Evolutionary conservation across 768 basidiomycete genomes (phyloP), one percentile per base, ranked within the genome.

Genomic region (Lentinula lateritia): DNA sequence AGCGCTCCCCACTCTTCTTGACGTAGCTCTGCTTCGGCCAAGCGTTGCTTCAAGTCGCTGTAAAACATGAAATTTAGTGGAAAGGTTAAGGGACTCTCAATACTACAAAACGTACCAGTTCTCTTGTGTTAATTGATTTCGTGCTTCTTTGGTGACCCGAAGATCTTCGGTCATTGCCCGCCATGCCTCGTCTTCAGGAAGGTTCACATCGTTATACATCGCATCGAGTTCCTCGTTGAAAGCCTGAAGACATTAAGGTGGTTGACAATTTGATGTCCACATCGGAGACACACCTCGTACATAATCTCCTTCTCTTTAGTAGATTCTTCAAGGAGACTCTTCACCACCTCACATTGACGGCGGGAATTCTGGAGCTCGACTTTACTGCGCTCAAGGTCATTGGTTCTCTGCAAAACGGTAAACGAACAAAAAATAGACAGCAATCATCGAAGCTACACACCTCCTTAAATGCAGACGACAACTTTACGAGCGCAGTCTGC

Each of bases 151-250:
- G 15, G 92, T 86, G 63, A 81, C 71, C 64, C 83, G 79, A 56
- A 95, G 76, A 69, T 95, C 92, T 46, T 76, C 75, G 32, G 85
- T 81, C 80, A 96, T 81, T 1, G 88, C 88, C n/a, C 75, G 70
- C 85, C 90, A 95, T 1, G 93, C 92, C 67, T 94, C 91, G 52
- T 88, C 85, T 20, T 87, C 85, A 10, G 94, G 92, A 53, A 95
- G 82, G 62, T 89, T 83, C 32, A 83, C 84, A 62, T 95, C 92
- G 55, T 89, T 88, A 73, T 87, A 96, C 91, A 96, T 92, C 16
- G 83, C 86, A 65, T 95, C 93, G 36, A 97, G 80, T 71, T 96
- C 94, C 69, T 94, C 93, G 71, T 97, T 96, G 76, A 97, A 95
- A 2, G 92, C 90, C 93, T 95, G 63, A 1, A 50, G 15, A 9